Base-by-base conservation (phyloP, 257 asterid genomes). In the Solanum etuberosum region DNA sequence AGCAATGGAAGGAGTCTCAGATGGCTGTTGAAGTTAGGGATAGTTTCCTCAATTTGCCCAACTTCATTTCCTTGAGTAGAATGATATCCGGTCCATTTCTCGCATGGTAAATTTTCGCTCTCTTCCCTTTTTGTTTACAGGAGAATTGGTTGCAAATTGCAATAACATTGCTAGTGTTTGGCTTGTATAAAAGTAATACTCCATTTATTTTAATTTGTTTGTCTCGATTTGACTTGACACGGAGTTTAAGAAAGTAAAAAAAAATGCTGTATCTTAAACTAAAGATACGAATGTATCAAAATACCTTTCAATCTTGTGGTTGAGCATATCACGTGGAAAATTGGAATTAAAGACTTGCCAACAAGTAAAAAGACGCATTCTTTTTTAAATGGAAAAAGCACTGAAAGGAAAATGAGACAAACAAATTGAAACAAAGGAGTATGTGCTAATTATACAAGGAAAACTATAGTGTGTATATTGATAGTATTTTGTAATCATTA, bases 51-150 rank as follows among this genome's bases (percentile, higher is more conserved):
- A 97, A 97, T 85, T 86, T 93, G 46, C 99, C 99, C 2, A 97
- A 97, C 89, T 95, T 89, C 43, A 93, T 97, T 46, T 97, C 99
- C 10, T 90, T 97, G 88, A 85, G 92, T 40, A 92, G 99, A 88
- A 76, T 97, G 95, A 94, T 95, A 20, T 94, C 98, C 23, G 99
- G 99, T 43, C 98, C 99, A 38, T 70, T 95, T 89, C 93, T 97
- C 51, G 98, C 95, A 88, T 97, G 99, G 99, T 97, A 89, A 70
- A 90, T 29, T 80, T 82, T 83, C 31, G 16, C 77, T 32, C 77
- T 70, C 21, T 31, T 15, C 23, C 35, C 9, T 16, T 31, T 31
- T 70, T 31, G 14, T 0, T 15, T 29, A 29, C 21, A 37, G 13
- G 6, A 13, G 74, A 67, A 67, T 67, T 67, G 23, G 37, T 11